Evolutionary conservation across 495 filamentous ascomycete species (phyloP), one percentile per base, ranked within the genome.

Genomic region (Aspergillus coremiiformis): DNA sequence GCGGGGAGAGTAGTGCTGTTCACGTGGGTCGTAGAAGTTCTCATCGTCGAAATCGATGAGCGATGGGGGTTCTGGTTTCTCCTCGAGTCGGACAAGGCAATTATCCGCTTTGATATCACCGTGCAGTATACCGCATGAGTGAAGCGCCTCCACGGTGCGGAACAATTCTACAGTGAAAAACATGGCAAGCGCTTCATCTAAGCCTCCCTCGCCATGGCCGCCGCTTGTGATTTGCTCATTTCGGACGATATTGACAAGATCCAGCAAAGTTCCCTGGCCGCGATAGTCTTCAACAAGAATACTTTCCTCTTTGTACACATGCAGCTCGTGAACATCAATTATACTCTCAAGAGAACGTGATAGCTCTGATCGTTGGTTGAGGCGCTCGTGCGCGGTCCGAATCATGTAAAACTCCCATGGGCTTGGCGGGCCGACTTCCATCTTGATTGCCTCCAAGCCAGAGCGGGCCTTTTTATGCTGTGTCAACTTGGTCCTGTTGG

Each of bases 341-440:
- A 98, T 74, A 35, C 86, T 91, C 0, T 86, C 83, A 0, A 79
- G 73, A 0, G 85, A 83, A 3, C 91, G 84, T 22, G 56, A 54
- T n/a, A 70, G 45, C 7, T 52, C 51, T 0, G 59, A 35, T 14
- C 59, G 56, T 51, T 78, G 66, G 0, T 79, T 82, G 0, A 97
- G 75, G 5, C 93, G 86, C 0, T 80, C 73, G 46, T 90, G 83
- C 2, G 88, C 81, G 22, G 86, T 80, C 1, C 86, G 84, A 72
- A 96, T 92, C 69, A 98, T 94, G 67, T 96, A 87, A 66, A 96
- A 98, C 62, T 98, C 93, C 93, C 94, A 98, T 1, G 87, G 71
- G 12, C 81, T 84, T 0, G 91, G 89, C 4, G 91, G 90, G 44
- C 85, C 81, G 22, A 68, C 66, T 65, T 98, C 93, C 78, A 95